Conservation (phyloP, 2,329 filamentous ascomycete genomes). For the Raffaelea ambrosiae region DNA sequence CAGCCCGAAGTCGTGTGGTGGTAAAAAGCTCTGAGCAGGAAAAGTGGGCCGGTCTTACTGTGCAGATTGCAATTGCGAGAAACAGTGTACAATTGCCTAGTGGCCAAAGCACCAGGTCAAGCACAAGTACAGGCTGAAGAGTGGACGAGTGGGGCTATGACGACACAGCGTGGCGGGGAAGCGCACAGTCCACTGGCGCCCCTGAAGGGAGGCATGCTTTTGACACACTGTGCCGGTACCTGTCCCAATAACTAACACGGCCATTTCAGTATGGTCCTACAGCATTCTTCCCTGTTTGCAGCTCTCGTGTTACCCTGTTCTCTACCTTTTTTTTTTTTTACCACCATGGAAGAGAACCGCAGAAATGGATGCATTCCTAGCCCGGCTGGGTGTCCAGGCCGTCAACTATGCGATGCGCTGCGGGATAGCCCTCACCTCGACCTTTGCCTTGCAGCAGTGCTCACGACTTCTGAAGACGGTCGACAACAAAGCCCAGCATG, state of each 20-base stretch:
- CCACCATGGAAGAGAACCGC: too few relatives aligned
- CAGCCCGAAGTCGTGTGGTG: too few relatives aligned
- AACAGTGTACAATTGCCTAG: too few relatives aligned
- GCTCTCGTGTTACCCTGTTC: too few relatives aligned
- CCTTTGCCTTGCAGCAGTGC: constrained; percentile 77
- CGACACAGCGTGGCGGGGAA: background rate
- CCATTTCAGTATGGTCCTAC: background rate
- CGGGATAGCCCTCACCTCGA: constrained; percentile 76
- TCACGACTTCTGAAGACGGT: constrained; percentile 69
- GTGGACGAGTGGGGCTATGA: too few relatives aligned
- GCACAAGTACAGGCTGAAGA: too few relatives aligned
- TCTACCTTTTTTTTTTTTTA: too few relatives aligned
- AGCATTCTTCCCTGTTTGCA: background rate
- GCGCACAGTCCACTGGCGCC: background rate
- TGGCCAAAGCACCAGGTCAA: background rate
- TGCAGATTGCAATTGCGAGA: too few relatives aligned
- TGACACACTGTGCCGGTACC: background rate
- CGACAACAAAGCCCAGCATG: constrained; percentile 57
- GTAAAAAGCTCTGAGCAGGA: background rate
- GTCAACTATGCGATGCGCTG: constrained; percentile 90
- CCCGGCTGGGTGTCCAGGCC: constrained; percentile 55
- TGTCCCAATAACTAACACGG: background rate
- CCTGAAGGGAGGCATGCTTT: too few relatives aligned
- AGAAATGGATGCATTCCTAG: constrained; percentile 60
- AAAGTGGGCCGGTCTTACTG: background rate